Percentiles rank a stretch among this genome's conserved stretches.
Conservation (phyloP, 805 yeast species). For the Naumovozyma castellii region DNA sequence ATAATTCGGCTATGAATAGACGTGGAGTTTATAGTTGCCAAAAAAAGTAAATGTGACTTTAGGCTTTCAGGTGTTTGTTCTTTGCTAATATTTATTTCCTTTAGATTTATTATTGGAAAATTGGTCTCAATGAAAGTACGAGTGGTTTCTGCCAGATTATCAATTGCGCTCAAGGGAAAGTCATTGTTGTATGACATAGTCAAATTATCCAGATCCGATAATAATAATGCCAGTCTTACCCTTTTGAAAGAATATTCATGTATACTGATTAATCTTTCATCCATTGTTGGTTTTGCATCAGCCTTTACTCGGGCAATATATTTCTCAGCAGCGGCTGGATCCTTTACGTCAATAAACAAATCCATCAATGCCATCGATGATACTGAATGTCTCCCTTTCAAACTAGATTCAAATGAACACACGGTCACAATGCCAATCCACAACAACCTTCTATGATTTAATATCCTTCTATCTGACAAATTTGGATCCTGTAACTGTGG, state of each 20-base stretch:
- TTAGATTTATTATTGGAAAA: conserved; percentile 8
- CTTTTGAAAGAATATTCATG: conserved; percentile 21
- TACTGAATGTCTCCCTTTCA: conserved; percentile 26
- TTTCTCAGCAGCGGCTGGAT: conserved; percentile 9
- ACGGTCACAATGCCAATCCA: conserved; percentile 24
- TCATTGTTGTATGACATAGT: conserved; percentile 19
- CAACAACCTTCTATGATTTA: conserved; percentile 25
- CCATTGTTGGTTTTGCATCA: conserved; percentile 10
- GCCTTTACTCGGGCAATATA: conserved; percentile 17
- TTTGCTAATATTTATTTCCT: background rate
- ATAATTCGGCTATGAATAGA: conserved; percentile 21
- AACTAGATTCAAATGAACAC: conserved; percentile 22
- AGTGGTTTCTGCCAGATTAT: conserved; percentile 14
- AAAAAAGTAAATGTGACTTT: conserved; percentile 2
- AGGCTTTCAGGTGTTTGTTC: background rate
- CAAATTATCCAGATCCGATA: conserved; percentile 21
- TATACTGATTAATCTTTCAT: conserved; percentile 7
- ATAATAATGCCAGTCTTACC: conserved; percentile 17
- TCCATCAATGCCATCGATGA: conserved; percentile 10
- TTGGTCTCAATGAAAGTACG: conserved; percentile 16
- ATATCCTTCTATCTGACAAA: conserved; percentile 13
- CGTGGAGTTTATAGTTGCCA: conserved; percentile 10
- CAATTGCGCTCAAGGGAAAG: conserved; percentile 15
- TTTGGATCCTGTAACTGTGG: conserved; percentile 16
- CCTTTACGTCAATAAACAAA: conserved; percentile 14